These are phyloP conservation scores for Penicillium sp. DNA, from an alignment of 2,329 filamentous ascomycete genomes.

Conservation along the genomic window DNA sequence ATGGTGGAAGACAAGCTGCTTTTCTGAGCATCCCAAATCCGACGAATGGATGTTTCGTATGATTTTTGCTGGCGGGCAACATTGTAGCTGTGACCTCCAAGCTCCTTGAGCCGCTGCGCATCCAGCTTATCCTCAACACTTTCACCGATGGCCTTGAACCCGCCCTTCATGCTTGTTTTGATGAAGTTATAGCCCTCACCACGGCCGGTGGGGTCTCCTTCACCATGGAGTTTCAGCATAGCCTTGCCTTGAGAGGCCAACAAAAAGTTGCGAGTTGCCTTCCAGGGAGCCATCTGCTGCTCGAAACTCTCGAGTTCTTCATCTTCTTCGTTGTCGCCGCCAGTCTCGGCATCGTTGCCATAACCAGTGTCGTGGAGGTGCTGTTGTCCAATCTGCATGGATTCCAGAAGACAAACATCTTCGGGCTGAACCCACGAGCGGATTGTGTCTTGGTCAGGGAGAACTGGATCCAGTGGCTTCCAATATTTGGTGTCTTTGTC, in stretches of 20 bases:
- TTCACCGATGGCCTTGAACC: slow-evolving; percentile 86
- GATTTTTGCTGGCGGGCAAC: slow-evolving; percentile 89
- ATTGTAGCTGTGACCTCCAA: slow-evolving; percentile 92
- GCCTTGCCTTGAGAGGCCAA: slow-evolving; percentile 92
- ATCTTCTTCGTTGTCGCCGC: slow-evolving; percentile 61
- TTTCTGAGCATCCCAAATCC: slow-evolving; percentile 90
- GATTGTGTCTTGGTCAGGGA: slow-evolving; percentile 74
- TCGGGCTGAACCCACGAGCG: slow-evolving; percentile 90
- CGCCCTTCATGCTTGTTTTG: slow-evolving; percentile 97
- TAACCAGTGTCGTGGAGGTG: slow-evolving; percentile 90
- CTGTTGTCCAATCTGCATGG: slow-evolving; percentile 93
- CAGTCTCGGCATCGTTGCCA: slow-evolving; percentile 65
- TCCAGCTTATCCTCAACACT: slow-evolving; percentile 84
- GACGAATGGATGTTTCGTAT: slow-evolving; percentile 85
- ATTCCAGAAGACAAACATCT: slow-evolving; percentile 89
- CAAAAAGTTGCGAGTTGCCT: slow-evolving; percentile 93
- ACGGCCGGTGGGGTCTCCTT: slow-evolving; percentile 89
- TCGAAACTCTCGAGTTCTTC: slow-evolving; percentile 75
- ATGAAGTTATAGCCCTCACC: slow-evolving; percentile 96
- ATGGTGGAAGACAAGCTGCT: slow-evolving; percentile 69
- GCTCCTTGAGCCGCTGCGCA: slow-evolving; percentile 65
- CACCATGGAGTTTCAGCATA: slow-evolving; percentile 91
- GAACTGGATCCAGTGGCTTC: slow-evolving; percentile 71
- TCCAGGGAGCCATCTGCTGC: slow-evolving; percentile 91
- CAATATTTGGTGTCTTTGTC: slow-evolving; percentile 85